Percentiles rank a stretch among this genome's conserved stretches.
Evolutionary conservation across 2,329 filamentous ascomycete species (phyloP).

Genomic region (Penicillium hordei): DNA sequence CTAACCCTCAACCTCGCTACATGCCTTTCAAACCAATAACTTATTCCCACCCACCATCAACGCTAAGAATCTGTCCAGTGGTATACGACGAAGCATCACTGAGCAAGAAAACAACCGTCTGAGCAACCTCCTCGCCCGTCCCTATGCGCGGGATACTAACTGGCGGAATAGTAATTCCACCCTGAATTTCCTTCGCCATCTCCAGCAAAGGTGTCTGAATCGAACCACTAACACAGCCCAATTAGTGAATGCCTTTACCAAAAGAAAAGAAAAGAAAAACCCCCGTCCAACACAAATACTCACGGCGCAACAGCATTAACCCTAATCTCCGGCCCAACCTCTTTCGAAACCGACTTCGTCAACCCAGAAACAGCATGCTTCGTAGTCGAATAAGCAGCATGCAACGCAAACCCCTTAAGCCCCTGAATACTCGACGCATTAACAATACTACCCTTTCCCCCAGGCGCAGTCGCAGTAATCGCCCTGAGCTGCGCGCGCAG

Average conservation of each 20-base stretch:
- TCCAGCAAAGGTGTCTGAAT: slow-evolving; percentile 39
- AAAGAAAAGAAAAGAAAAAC: too few relatives aligned
- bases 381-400: slow-evolving; percentile 35
- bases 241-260: slow-evolving; percentile 1
- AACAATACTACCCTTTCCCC: slow-evolving; percentile 55
- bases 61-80: slow-evolving; percentile 47
- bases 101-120: slow-evolving; percentile 51
- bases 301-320: slow-evolving; percentile 47
- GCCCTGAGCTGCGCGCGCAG: slow-evolving; percentile 50
- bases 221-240: slow-evolving; percentile 22
- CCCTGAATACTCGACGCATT: slow-evolving; percentile 51
- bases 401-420: slow-evolving; percentile 33
- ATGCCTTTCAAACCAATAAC: not conserved
- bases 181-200: slow-evolving; percentile 27
- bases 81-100: slow-evolving; percentile 49
- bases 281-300: slow-evolving; percentile 20
- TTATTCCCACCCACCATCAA: slow-evolving; percentile 50
- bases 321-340: slow-evolving; percentile 38
- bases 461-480: slow-evolving; percentile 30
- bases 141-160: slow-evolving; percentile 32
- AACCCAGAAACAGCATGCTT: slow-evolving; percentile 39
- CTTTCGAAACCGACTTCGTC: slow-evolving; percentile 41
- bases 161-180: slow-evolving; percentile 10
- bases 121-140: slow-evolving; percentile 40
- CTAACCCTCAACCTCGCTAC: not conserved